Base-by-base conservation (phyloP, 1,139 yeast genomes). In the Geotrichum citri-aurantii region DNA sequence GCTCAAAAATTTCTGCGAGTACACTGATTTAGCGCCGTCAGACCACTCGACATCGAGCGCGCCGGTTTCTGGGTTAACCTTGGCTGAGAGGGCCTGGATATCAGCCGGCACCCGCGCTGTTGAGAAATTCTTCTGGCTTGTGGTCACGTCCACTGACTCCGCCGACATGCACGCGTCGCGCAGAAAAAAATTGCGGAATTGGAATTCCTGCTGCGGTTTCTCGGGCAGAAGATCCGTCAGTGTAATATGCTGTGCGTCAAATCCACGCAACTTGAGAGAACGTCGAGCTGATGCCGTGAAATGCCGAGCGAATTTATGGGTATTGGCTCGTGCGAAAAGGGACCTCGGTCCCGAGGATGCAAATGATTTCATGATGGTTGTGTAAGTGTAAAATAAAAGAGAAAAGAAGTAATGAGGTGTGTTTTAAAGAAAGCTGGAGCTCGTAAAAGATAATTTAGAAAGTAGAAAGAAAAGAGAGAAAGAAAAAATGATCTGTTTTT, bases 71-170 rank as follows among this genome's bases (percentile, higher is more conserved):
- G 63, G 60, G 2, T 71, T 65, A 6, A 68, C 68, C 63, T 61
- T 12, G 66, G 57, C 48, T 1, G 77, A 66, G 10, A 62, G 54
- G 24, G 82, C 68, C 50, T 63, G 58, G 56, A 75, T 66, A 14
- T 64, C 63, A 1, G 60, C 52, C 2, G 72, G 66, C 5, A 81
- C 71, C 58, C 79, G 74, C 0, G 83, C 85, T 0, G 93, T 86
- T 10, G 88, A 82, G 70, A 87, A 85, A 33, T 79, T 70, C 68
- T 85, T 87, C 68, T 87, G 95, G 42, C 79, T 78, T 0, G 90
- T 79, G 33, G 72, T 70, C 1, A 77, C 75, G 64, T 87, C 88
- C 3, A 85, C 78, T 0, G 88, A 81, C 14, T 67, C 70, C 0
- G 74, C 66, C 2, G 82, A 74, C 3, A 72, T 70, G 55, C 89